Evolutionary conservation across 768 basidiomycete genomes (phyloP).

Genomic region (Boletus vermiculosoides): DNA sequence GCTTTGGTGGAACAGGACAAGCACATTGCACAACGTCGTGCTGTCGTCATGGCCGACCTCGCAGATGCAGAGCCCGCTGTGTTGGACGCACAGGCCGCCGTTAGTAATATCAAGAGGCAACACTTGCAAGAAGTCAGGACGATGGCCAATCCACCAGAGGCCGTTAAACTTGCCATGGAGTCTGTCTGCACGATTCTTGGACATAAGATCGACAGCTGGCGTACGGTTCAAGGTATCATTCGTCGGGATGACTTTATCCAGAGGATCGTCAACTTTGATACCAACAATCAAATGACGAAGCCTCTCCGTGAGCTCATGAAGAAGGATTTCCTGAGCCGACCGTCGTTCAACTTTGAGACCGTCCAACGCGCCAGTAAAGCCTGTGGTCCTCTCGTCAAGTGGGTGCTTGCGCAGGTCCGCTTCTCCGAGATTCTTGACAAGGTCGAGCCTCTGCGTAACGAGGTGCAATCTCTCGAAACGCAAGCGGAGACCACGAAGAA

Average conservation of each 20-base stretch:
- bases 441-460: conserved; percentile 93
- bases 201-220: conserved; percentile 96
- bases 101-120: conserved; percentile 93
- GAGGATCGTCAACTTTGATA: conserved; percentile 94
- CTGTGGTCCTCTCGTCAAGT: conserved; percentile 96
- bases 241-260: conserved; percentile 97
- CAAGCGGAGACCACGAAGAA: conserved; percentile 96
- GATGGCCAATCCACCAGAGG: conserved; percentile 98
- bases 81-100: conserved; percentile 91
- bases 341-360: conserved; percentile 91
- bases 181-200: conserved; percentile 96
- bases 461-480: conserved; percentile 88
- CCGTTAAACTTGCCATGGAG: conserved; percentile 97
- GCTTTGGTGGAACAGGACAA: conserved; percentile 90
- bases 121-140: conserved; percentile 96
- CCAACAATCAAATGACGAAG: conserved; percentile 86
- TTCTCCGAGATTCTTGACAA: conserved; percentile 98
- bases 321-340: conserved; percentile 86
- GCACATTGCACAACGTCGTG: conserved; percentile 81
- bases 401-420: conserved; percentile 94
- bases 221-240: conserved; percentile 91
- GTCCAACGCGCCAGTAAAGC: conserved; percentile 95
- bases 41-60: conserved; percentile 90
- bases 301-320: conserved; percentile 87
- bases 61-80: conserved; percentile 98